Evolutionary conservation across 768 basidiomycete species (phyloP), one percentile per base, ranked within the genome.

Genomic region (Tulasnella sp.): DNA sequence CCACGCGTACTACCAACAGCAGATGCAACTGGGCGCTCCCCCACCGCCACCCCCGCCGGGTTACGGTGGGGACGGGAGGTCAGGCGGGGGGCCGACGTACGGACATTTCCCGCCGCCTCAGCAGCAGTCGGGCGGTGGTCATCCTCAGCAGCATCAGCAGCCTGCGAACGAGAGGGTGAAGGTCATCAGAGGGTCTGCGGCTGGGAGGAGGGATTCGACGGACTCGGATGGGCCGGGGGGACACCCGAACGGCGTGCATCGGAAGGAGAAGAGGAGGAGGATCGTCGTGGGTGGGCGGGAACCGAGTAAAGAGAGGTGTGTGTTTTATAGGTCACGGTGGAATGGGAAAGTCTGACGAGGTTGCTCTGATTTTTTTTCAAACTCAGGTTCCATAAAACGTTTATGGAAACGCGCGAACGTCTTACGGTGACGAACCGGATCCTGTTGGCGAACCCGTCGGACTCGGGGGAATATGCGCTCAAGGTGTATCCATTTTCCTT

Each of bases 401-500:
- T 66, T 42, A 44, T 39, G 52, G 71, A 72, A 17, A 72, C 62
- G 2, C 62, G 71, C 66, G 71, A 72, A 14, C 71, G 62, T 9
- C 64, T 72, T 6, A 66, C 34, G 16, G 71, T 66, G 34, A 66
- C 71, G 34, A 47, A 59, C 37, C 71, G 71, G 1, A 72, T 72
- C 37, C 62, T 72, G 5, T 22, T 72, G 26, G 62, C 71, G 22
- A 66, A 72, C 44, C 64, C 71, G 36, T 39, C 71, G 32, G 62
- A 72, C 32, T 64, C 62, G 22, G 39, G 62, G 12, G 79, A 88
- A 59, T 94, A 89, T 81, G 86, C 85, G 62, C 83, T 93, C 17
- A 88, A 89, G 65, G 80, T 94, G 40, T 88, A 90, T 68, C 90
- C 92, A 0, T 76, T 89, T 62, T 86, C 91, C 0, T 79, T 93